Percentiles rank a stretch among this genome's conserved stretches.
These are phyloP conservation scores for Allium sativum DNA, from an alignment of 106 monocot species.

Conservation along the genomic window DNA sequence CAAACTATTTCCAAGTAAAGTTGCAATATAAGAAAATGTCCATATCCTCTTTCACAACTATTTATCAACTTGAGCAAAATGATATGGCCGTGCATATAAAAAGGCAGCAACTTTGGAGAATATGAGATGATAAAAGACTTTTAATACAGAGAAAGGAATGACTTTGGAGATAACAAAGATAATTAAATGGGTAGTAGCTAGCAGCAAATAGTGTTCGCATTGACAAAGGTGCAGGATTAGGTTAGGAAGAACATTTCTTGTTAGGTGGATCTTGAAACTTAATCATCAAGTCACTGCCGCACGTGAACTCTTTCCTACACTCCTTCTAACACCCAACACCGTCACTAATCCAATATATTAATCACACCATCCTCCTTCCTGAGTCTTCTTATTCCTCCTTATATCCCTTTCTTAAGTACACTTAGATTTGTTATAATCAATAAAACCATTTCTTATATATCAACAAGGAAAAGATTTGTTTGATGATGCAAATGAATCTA, in stretches of 20 bases:
- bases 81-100: too few species aligned
- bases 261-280: constrained; percentile 1
- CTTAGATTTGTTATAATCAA: too few species aligned
- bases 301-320: not conserved
- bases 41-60: too few species aligned
- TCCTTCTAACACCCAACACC: not conserved
- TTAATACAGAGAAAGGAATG: too few species aligned
- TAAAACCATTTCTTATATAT: not conserved
- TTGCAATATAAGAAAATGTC: too few species aligned
- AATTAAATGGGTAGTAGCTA: too few species aligned
- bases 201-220: too few species aligned
- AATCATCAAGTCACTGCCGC: not conserved
- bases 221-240: not conserved
- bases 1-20: too few species aligned
- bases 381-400: not conserved
- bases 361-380: not conserved
- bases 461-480: not conserved
- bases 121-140: too few species aligned
- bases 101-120: too few species aligned
- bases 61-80: too few species aligned
- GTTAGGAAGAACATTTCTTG: not conserved
- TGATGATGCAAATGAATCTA: not conserved
- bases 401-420: not conserved
- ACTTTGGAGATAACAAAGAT: too few species aligned
- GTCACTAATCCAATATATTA: not conserved